Conservation (phyloP, 2,329 filamentous ascomycete species). For the Ophiognomonia clavigignenti-juglandacearum region DNA sequence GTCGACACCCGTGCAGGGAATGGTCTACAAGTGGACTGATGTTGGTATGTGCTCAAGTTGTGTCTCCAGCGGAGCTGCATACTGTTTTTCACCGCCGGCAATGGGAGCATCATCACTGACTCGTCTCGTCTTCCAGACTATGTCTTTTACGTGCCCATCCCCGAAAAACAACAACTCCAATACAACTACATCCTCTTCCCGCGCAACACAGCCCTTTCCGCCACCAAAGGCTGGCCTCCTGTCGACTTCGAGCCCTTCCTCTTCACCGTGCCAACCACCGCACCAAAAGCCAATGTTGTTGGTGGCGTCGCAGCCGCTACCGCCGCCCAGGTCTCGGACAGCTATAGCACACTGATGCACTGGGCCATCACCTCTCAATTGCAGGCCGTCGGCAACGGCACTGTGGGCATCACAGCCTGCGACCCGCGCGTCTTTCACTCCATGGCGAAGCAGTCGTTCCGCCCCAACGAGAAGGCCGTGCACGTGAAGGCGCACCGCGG, state of each 20-base stretch:
- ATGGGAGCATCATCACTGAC: neutral
- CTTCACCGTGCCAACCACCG: constrained; percentile 56
- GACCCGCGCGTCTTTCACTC: constrained; percentile 55
- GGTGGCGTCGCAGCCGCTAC: constrained; percentile 42
- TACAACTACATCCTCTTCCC: constrained; percentile 64
- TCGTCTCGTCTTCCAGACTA: constrained; percentile 41
- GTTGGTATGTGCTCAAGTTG: constrained; percentile 59
- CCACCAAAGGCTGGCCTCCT: constrained; percentile 25
- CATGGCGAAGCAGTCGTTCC: constrained; percentile 49
- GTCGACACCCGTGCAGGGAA: constrained; percentile 45
- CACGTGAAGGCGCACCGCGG: constrained; percentile 63
- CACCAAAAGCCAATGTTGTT: constrained; percentile 57
- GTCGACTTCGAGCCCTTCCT: constrained; percentile 53
- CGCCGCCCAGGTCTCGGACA: constrained; percentile 52
- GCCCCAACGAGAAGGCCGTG: constrained; percentile 58
- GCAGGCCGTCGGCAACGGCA: constrained; percentile 39
- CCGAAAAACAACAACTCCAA: constrained; percentile 61
- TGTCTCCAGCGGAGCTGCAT: no score
- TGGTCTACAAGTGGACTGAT: constrained; percentile 56
- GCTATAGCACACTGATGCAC: constrained; percentile 53
- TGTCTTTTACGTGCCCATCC: constrained; percentile 59
- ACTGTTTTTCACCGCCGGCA: no score
- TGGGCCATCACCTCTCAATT: constrained; percentile 54
- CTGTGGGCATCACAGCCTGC: constrained; percentile 44
- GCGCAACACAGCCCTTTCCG: constrained; percentile 38